Conservation (phyloP, 495 filamentous ascomycete genomes). For the Podospora australis region DNA sequence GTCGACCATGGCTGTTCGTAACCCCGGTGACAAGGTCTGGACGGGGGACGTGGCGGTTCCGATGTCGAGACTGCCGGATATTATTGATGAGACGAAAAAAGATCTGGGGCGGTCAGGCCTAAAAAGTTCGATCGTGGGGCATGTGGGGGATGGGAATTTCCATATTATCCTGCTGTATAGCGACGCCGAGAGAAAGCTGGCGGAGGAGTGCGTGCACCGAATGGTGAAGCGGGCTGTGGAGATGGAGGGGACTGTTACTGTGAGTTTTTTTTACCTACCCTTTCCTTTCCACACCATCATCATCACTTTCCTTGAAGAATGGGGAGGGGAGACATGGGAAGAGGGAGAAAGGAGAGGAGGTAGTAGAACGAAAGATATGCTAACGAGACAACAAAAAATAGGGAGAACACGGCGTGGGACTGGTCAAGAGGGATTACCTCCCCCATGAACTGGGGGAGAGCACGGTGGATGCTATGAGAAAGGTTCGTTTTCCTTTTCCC, state of each 20-base stretch:
- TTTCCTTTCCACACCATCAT: too few relatives aligned
- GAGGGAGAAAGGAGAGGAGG: too few relatives aligned
- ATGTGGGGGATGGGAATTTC: conserved; percentile 82
- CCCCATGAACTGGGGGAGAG: conserved; percentile 62
- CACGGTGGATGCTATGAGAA: conserved; percentile 76
- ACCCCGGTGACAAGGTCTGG: conserved; percentile 64
- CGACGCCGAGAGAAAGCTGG: conserved; percentile 54
- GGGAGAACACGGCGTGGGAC: conserved; percentile 75
- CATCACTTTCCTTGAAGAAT: too few relatives aligned
- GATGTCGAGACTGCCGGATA: conserved; percentile 61
- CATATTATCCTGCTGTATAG: conserved; percentile 73
- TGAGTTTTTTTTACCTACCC: conserved; percentile 10
- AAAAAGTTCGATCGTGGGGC: conserved; percentile 68
- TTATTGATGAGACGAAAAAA: conserved; percentile 72
- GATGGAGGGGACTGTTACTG: conserved; percentile 76
- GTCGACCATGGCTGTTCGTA: conserved; percentile 55
- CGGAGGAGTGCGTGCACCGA: conserved; percentile 65
- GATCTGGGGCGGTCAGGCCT: conserved; percentile 62
- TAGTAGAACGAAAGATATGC: neutral
- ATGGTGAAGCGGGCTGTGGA: conserved; percentile 82
- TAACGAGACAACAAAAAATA: conserved; percentile 4
- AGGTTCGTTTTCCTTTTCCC: conserved; percentile 37
- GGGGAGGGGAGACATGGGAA: too few relatives aligned
- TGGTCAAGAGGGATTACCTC: conserved; percentile 78
- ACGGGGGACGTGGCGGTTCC: conserved; percentile 81